phyloP scores from a whole-genome alignment of 306 rosid genomes.

The Hylodesmum podocarpum region DNA sequence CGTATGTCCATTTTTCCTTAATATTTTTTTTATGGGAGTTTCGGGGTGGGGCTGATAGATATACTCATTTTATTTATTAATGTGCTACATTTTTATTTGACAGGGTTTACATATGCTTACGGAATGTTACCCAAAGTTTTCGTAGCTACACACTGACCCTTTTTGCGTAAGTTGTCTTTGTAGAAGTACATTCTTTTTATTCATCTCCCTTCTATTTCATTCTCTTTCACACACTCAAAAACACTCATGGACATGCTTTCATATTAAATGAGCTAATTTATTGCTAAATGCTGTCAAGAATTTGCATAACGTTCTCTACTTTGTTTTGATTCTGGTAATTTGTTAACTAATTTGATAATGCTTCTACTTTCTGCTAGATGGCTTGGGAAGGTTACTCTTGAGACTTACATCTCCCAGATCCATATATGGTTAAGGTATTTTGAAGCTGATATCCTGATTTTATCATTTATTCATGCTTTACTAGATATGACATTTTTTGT shows the following conservation, averaged over 20 bases:
- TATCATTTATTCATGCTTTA: not conserved
- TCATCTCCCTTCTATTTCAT: slow-evolving; percentile 4
- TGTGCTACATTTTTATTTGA: slow-evolving; percentile 24
- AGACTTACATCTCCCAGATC: slow-evolving; percentile 94
- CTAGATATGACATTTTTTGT: not conserved
- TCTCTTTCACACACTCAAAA: not conserved
- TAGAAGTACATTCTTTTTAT: slow-evolving; percentile 11
- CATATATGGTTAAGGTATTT: slow-evolving; percentile 96
- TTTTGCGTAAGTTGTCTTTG: slow-evolving; percentile 69
- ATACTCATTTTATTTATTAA: slow-evolving; percentile 17
- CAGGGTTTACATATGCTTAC: slow-evolving; percentile 87
- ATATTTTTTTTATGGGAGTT: not conserved
- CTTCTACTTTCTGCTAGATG: slow-evolving; percentile 53
- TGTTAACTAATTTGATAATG: slow-evolving; percentile 15
- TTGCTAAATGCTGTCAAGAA: slow-evolving; percentile 5
- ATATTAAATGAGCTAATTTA: slow-evolving; percentile 1
- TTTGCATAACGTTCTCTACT: slow-evolving; percentile 13
- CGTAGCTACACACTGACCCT: slow-evolving; percentile 80
- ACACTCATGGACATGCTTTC: not conserved
- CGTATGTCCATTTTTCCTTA: slow-evolving; percentile 55
- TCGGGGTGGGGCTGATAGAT: not conserved
- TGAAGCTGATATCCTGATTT: slow-evolving; percentile 17
- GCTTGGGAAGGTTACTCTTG: slow-evolving; percentile 97
- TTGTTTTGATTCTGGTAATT: slow-evolving; percentile 18
- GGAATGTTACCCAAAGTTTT: slow-evolving; percentile 80